phyloP scores from a whole-genome alignment of 371 early-diverging fungal species.

The Ordospora pajunii region DNA sequence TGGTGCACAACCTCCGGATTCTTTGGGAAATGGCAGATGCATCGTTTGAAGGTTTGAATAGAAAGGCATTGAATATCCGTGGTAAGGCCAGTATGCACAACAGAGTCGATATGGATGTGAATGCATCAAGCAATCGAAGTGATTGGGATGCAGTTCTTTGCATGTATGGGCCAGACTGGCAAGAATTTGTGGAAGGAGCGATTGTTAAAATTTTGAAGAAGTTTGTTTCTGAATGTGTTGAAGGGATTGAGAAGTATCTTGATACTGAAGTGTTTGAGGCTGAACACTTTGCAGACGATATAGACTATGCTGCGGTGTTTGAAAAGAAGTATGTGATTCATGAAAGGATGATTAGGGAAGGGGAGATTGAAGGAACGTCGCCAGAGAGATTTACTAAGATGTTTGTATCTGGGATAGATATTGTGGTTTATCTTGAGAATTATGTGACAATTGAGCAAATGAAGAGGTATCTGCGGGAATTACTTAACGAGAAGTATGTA shows the following conservation, averaged over 20 bases:
- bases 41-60: not conserved
- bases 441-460: not conserved
- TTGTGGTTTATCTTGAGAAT: not conserved
- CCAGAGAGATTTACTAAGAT: constrained; percentile 6
- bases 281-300: constrained; percentile 11
- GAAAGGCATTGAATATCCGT: constrained; percentile 4
- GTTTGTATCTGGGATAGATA: not conserved
- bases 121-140: not conserved
- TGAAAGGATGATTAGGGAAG: not conserved
- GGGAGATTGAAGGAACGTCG: not conserved
- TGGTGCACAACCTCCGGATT: not conserved
- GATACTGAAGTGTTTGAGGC: constrained; percentile 5
- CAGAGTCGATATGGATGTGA: not conserved
- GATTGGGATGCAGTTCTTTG: not conserved
- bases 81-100: not conserved
- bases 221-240: constrained; percentile 8
- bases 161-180: constrained; percentile 13
- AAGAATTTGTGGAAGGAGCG: not conserved
- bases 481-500: not conserved
- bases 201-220: not conserved
- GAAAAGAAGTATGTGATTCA: constrained; percentile 30
- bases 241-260: not conserved
- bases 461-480: not conserved
- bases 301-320: constrained; percentile 18
- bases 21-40: constrained; percentile 8